These are phyloP conservation scores for Colletotrichum brevisporum DNA, from an alignment of 2,329 filamentous ascomycete genomes.

Conservation along the genomic window DNA sequence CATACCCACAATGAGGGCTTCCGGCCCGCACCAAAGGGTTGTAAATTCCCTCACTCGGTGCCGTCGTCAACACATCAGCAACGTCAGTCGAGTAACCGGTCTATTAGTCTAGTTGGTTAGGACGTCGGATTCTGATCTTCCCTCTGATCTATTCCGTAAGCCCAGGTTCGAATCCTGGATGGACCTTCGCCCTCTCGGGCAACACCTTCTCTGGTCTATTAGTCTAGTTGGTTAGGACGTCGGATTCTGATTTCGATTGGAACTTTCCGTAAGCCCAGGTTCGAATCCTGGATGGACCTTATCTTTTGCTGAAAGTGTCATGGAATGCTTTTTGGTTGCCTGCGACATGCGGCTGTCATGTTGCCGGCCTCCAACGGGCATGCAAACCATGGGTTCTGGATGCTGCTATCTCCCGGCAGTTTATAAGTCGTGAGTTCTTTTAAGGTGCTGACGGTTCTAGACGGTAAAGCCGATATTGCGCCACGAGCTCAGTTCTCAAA, in stretches of 20 bases:
- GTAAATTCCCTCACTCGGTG: fast-evolving
- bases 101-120: conserved; percentile 42
- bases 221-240: conserved; percentile 42
- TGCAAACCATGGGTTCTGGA: too few species aligned
- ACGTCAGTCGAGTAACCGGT: not conserved
- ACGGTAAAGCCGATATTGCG: too few species aligned
- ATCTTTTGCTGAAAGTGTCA: not conserved
- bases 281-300: conserved; percentile 42
- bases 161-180: conserved; percentile 42
- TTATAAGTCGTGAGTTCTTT: too few species aligned
- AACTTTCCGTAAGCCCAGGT: conserved; percentile 39
- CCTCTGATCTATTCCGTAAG: conserved; percentile 27
- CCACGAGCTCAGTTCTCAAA: too few species aligned
- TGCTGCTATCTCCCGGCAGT: too few species aligned
- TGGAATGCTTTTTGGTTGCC: not conserved
- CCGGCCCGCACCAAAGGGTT: not conserved
- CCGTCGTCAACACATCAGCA: not conserved
- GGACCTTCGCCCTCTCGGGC: conserved; percentile 20
- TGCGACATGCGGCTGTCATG: not conserved
- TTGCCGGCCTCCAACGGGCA: too few species aligned
- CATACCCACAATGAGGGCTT: not conserved
- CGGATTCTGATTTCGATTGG: conserved; percentile 35
- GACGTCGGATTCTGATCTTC: conserved; percentile 39
- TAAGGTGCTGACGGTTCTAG: too few species aligned
- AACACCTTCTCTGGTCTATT: conserved; percentile 20